Percentiles rank a stretch among this genome's conserved stretches.
Evolutionary conservation across 73 alveolate species (phyloP).

Genomic region (Uronychia setigera): DNA sequence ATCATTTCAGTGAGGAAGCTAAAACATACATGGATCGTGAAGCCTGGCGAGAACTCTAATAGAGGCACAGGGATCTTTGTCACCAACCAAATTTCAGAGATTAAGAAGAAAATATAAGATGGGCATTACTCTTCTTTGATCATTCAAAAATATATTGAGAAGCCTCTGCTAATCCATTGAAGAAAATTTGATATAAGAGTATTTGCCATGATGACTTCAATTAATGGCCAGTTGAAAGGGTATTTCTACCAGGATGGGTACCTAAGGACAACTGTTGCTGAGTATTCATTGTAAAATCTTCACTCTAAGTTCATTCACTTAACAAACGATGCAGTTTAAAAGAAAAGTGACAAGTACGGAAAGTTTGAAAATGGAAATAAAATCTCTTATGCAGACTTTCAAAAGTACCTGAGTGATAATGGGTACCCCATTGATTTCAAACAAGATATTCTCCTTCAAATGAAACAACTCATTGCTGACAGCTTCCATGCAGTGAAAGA

Average conservation of each 20-base stretch:
- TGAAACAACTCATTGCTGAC: background rate
- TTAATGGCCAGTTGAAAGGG: constrained; percentile 4
- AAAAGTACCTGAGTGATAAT: background rate
- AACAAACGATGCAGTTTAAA: constrained; percentile 6
- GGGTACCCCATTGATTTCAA: background rate
- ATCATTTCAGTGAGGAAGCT: background rate
- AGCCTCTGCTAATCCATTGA: background rate
- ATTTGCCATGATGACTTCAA: constrained; percentile 8
- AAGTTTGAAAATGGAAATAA: constrained; percentile 10
- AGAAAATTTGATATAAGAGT: constrained; percentile 6
- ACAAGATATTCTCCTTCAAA: background rate
- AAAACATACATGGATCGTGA: background rate
- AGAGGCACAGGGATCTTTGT: constrained; percentile 11
- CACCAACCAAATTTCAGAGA: background rate
- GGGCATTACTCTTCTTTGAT: background rate
- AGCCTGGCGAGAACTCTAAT: constrained; percentile 10
- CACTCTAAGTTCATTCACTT: background rate
- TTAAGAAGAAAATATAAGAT: background rate
- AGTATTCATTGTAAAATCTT: background rate
- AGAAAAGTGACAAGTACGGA: background rate
- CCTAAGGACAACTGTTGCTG: constrained; percentile 2
- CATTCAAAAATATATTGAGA: background rate
- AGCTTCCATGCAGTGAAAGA: constrained; percentile 33
- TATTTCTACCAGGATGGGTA: constrained; percentile 12
- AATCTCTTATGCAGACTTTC: background rate